Percentiles rank a stretch among this genome's conserved stretches.
These are phyloP conservation scores for Hypoxylon sp. DNA, from an alignment of 2,329 filamentous ascomycete genomes.

Conservation along the genomic window DNA sequence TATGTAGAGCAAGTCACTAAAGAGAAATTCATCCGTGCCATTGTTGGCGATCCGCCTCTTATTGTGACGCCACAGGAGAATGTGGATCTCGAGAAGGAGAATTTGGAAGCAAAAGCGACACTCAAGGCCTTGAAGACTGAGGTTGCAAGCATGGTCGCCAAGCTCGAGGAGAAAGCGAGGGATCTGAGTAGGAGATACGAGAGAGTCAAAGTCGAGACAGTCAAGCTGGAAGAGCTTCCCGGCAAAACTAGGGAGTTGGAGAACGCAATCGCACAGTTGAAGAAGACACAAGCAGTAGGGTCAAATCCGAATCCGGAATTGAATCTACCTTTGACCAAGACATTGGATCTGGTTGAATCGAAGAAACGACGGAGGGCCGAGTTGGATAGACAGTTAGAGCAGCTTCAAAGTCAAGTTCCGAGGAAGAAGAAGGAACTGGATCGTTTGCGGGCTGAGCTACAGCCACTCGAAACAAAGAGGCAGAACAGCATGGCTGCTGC, in stretches of 20 bases:
- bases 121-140: conserved; percentile 86
- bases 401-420: conserved; percentile 72
- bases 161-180: conserved; percentile 76
- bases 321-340: conserved; percentile 71
- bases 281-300: conserved; percentile 57
- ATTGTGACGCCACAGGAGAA: conserved; percentile 89
- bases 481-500: conserved; percentile 76
- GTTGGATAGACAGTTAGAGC: conserved; percentile 74
- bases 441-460: conserved; percentile 76
- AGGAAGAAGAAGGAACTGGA: conserved; percentile 78
- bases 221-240: conserved; percentile 67
- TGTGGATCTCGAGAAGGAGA: conserved; percentile 77
- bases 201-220: conserved; percentile 63
- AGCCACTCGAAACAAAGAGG: conserved; percentile 76
- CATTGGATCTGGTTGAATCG: conserved; percentile 66
- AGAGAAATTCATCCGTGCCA: conserved; percentile 94
- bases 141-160: conserved; percentile 79
- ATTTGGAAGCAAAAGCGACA: conserved; percentile 78
- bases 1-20: conserved; percentile 99
- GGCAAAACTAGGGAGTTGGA: conserved; percentile 65
- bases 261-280: conserved; percentile 62
- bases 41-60: conserved; percentile 89
- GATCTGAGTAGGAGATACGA: conserved; percentile 71
- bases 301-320: conserved; percentile 62
- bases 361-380: conserved; percentile 67